A percentile compares a stretch with the other conserved stretches of the same genome.
phyloP scores from a whole-genome alignment of 2,329 filamentous ascomycete genomes.

The Nemania sp. region DNA sequence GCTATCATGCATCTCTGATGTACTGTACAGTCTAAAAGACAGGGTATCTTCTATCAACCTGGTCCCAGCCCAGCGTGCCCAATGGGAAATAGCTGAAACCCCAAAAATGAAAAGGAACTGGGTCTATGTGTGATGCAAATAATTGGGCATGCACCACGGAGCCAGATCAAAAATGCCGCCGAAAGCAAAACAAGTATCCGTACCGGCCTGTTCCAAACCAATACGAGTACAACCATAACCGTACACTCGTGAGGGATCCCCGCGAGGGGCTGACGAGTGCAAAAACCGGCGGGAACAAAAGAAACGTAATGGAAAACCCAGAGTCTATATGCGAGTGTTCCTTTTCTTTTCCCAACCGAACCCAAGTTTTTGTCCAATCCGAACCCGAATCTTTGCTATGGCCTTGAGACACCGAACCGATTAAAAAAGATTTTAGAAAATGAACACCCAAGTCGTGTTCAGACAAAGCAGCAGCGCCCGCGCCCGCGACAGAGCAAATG shows the following conservation, averaged over 20 bases:
- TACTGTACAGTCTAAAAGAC: slow-evolving; percentile 45
- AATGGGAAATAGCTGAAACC: slow-evolving; percentile 37
- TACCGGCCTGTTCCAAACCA: slow-evolving; percentile 34
- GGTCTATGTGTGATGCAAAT: slow-evolving; percentile 22
- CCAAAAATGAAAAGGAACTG: slow-evolving; percentile 29
- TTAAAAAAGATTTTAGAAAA: slow-evolving; percentile 33
- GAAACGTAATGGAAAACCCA: slow-evolving; percentile 33
- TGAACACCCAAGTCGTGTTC: not conserved
- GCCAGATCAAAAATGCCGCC: slow-evolving; percentile 34
- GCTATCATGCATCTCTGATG: slow-evolving; percentile 39
- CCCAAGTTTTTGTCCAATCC: slow-evolving; percentile 40
- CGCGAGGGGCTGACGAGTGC: slow-evolving; percentile 30
- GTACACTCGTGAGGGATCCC: slow-evolving; percentile 29
- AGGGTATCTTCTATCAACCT: slow-evolving; percentile 45
- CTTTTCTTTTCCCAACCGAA: slow-evolving; percentile 40
- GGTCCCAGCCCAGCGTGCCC: slow-evolving; percentile 42
- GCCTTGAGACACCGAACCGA: slow-evolving; percentile 34
- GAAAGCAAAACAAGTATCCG: slow-evolving; percentile 32
- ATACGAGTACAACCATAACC: slow-evolving; percentile 37
- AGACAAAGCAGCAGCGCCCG: not conserved
- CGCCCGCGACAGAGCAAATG: not conserved
- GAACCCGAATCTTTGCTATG: slow-evolving; percentile 30
- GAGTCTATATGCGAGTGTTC: slow-evolving; percentile 43
- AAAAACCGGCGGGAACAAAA: slow-evolving; percentile 32
- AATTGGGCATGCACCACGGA: slow-evolving; percentile 20